Evolutionary conservation across 306 rosid species (phyloP).

Genomic region (Quillaja saponaria): DNA sequence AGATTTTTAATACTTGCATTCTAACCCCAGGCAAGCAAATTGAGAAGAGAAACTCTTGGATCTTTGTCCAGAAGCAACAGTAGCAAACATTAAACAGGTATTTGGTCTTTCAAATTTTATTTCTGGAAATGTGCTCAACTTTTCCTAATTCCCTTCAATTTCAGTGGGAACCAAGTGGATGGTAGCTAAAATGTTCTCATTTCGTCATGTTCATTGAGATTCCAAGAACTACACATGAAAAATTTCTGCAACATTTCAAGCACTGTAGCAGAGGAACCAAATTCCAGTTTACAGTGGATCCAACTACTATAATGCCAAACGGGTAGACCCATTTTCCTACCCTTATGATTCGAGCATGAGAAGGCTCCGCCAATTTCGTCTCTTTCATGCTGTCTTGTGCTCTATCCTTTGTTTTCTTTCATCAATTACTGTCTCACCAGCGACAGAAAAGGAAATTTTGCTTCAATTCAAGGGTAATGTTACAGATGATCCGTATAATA

Average conservation of each 20-base stretch:
- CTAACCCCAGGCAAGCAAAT: conserved; percentile 23
- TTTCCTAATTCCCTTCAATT: conserved; percentile 29
- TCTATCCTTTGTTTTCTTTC: conserved; percentile 46
- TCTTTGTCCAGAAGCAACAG: conserved; percentile 34
- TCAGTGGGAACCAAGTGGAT: conserved; percentile 13
- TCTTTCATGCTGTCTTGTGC: conserved; percentile 74
- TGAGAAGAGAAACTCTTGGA: conserved; percentile 28
- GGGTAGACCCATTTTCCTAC: conserved; percentile 45
- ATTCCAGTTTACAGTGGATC: conserved; percentile 38
- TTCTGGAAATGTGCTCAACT: conserved; percentile 29
- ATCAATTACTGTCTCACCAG: conserved; percentile 40
- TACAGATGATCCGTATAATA: conserved; percentile 65
- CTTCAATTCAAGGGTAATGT: conserved; percentile 82
- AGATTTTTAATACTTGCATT: conserved; percentile 38
- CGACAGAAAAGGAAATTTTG: conserved; percentile 75
- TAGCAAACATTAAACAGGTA: conserved; percentile 28
- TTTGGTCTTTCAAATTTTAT: conserved; percentile 32
- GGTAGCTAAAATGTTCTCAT: conserved; percentile 39
- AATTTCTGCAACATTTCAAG: conserved; percentile 19
- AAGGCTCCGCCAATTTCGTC: conserved; percentile 52
- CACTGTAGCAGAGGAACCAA: conserved; percentile 35
- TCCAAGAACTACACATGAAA: no score
- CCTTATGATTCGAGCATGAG: conserved; percentile 73
- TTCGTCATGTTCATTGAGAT: conserved; percentile 34
- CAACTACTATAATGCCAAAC: conserved; percentile 58